These are phyloP conservation scores for Aspergillus sp. DNA, from an alignment of 2,329 filamentous ascomycete species.

Conservation along the genomic window DNA sequence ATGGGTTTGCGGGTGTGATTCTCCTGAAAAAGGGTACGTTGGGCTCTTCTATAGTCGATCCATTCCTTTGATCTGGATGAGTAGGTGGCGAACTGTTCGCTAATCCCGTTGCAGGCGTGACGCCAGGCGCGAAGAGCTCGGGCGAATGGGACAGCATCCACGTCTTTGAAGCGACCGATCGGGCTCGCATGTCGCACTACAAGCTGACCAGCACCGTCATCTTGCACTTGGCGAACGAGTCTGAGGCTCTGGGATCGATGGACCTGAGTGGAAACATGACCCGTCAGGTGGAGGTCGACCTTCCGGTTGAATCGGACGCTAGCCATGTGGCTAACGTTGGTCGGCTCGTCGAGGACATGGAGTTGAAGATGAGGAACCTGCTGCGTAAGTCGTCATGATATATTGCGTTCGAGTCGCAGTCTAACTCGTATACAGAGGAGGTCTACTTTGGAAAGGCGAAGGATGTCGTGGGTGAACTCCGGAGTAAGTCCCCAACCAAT, in stretches of 20 bases:
- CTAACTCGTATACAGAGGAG: slow-evolving; percentile 59
- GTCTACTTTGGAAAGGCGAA: slow-evolving; percentile 99
- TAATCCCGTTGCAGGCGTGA: slow-evolving; percentile 53
- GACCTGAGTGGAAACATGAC: slow-evolving; percentile 98
- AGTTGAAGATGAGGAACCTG: slow-evolving; percentile 97
- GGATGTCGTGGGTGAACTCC: slow-evolving; percentile 92
- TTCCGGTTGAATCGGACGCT: slow-evolving; percentile 83
- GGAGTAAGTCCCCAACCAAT: slow-evolving; percentile 56
- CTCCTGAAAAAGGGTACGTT: slow-evolving; percentile 84
- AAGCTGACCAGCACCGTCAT: slow-evolving; percentile 98
- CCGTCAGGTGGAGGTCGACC: slow-evolving; percentile 87
- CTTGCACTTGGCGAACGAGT: slow-evolving; percentile 72
- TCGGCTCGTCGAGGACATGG: slow-evolving; percentile 95
- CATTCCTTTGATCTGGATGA: not conserved
- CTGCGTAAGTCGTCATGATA: slow-evolving; percentile 54
- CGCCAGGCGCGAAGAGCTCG: slow-evolving; percentile 64
- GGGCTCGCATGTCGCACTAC: slow-evolving; percentile 89
- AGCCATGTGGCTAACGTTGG: slow-evolving; percentile 96
- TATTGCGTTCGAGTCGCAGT: not conserved
- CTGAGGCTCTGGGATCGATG: slow-evolving; percentile 71
- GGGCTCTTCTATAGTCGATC: not conserved
- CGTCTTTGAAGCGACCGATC: slow-evolving; percentile 94
- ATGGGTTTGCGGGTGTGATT: slow-evolving; percentile 95
- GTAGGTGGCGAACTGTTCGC: not conserved
- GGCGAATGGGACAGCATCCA: slow-evolving; percentile 98